These are phyloP conservation scores for Debaryomycetaceae sp. DNA, from an alignment of 1,139 yeast species.

Conservation along the genomic window DNA sequence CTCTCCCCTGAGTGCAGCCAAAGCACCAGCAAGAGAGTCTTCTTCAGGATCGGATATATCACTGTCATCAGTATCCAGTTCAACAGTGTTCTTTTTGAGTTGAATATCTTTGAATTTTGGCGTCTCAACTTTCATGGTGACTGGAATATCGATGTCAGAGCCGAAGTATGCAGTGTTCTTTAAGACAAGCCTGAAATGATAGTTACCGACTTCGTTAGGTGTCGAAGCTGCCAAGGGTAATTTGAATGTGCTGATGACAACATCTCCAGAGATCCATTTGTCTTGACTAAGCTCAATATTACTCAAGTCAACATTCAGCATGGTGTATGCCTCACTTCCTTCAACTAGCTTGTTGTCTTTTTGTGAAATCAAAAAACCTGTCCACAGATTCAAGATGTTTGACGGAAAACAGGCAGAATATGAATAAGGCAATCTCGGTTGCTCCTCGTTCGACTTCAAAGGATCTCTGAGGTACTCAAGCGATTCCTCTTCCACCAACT, in stretches of 20 bases:
- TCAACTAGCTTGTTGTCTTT: slow-evolving; percentile 79
- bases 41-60: slow-evolving; percentile 66
- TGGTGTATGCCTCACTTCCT: slow-evolving; percentile 47
- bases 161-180: slow-evolving; percentile 71
- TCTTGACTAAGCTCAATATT: slow-evolving; percentile 55
- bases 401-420: slow-evolving; percentile 75
- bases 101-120: slow-evolving; percentile 19
- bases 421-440: slow-evolving; percentile 63
- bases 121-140: slow-evolving; percentile 56
- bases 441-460: slow-evolving; percentile 55
- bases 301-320: slow-evolving; percentile 53
- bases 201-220: slow-evolving; percentile 61
- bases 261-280: slow-evolving; percentile 38
- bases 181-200: slow-evolving; percentile 61
- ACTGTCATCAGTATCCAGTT: slow-evolving; percentile 30
- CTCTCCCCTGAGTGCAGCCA: slow-evolving; percentile 59
- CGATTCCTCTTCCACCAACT: slow-evolving; percentile 45
- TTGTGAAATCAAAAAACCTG: slow-evolving; percentile 64
- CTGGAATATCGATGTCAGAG: slow-evolving; percentile 64
- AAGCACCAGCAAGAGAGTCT: slow-evolving; percentile 62
- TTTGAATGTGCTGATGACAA: slow-evolving; percentile 67
- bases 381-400: slow-evolving; percentile 54
- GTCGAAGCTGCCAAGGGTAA: slow-evolving; percentile 69
- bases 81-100: slow-evolving; percentile 13
- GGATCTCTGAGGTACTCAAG: slow-evolving; percentile 74